A percentile compares a stretch with the other conserved stretches of the same genome.
phyloP scores from a whole-genome alignment of 441 rosid species.

The Arabidopsis hybrid region DNA sequence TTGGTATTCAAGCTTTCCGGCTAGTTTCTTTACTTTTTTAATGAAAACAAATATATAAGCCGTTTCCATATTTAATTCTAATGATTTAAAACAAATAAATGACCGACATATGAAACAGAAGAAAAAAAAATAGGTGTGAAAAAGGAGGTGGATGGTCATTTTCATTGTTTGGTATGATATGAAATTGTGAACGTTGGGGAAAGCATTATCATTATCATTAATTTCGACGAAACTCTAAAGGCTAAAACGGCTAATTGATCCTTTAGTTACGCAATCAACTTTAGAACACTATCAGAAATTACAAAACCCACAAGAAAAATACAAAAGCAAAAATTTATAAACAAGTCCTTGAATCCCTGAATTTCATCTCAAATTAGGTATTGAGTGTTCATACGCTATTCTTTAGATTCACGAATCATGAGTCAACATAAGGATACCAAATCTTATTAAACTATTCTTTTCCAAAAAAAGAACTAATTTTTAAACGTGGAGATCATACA shows the following conservation, averaged over 20 bases:
- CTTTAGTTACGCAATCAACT: constrained; percentile 33
- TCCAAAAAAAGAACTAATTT: neutral
- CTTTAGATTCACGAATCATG: constrained; percentile 31
- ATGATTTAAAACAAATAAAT: constrained; percentile 15
- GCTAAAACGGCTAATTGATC: constrained; percentile 31
- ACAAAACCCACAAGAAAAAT: constrained; percentile 3
- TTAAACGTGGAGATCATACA: constrained; percentile 28
- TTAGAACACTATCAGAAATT: constrained; percentile 15
- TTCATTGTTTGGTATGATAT: constrained; percentile 43
- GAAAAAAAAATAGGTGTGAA: constrained; percentile 18
- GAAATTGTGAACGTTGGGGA: constrained; percentile 38
- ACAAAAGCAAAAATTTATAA: neutral
- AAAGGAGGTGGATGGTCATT: constrained; percentile 36
- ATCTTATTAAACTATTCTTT: constrained; percentile 5
- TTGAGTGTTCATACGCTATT: constrained; percentile 30
- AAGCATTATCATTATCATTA: constrained; percentile 31
- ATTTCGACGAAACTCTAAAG: constrained; percentile 10
- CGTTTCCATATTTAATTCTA: neutral
- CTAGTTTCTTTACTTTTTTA: constrained; percentile 34
- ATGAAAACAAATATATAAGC: constrained; percentile 4
- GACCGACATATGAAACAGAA: constrained; percentile 36
- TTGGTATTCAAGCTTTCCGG: constrained; percentile 41
- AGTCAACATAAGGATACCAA: constrained; percentile 25
- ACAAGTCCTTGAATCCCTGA: neutral
- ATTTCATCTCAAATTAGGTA: constrained; percentile 13